Conservation (phyloP, 2,329 filamentous ascomycete species). For the Ophiostoma himal-ulmi region DNA sequence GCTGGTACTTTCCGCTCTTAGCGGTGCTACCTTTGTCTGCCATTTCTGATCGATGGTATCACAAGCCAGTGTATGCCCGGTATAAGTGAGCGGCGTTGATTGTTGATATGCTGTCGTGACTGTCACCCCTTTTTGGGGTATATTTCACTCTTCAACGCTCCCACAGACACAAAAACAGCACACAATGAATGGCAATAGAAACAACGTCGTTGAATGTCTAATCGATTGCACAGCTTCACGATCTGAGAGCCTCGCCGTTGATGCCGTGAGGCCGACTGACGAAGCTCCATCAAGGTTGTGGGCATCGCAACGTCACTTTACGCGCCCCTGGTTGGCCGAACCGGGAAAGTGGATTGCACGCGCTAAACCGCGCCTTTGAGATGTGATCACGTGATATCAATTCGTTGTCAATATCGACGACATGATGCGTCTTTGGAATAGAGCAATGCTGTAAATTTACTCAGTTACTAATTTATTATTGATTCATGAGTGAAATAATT, state of each 20-base stretch:
- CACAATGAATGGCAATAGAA: neutral
- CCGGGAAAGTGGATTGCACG: slow-evolving; percentile 5
- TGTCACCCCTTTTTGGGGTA: neutral
- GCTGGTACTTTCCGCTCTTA: slow-evolving; percentile 20
- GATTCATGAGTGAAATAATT: too few relatives aligned
- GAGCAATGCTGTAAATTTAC: too few relatives aligned
- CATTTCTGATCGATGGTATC: neutral
- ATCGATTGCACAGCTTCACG: neutral
- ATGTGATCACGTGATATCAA: neutral
- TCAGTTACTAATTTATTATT: too few relatives aligned
- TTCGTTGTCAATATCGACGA: neutral
- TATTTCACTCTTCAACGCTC: neutral
- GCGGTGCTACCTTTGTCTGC: neutral
- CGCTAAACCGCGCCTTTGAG: neutral
- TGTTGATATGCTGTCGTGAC: neutral
- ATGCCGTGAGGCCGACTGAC: neutral
- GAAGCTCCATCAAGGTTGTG: slow-evolving; percentile 1
- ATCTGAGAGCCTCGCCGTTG: neutral
- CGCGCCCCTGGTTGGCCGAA: neutral
- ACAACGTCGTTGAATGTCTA: neutral
- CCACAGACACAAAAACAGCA: neutral
- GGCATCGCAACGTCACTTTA: neutral
- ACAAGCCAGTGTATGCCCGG: neutral
- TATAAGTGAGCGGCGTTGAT: slow-evolving; percentile 3
- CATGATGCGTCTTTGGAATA: neutral